phyloP scores from a whole-genome alignment of 176 grass and related monocot genomes.

The Rhynchospora tenuis region DNA sequence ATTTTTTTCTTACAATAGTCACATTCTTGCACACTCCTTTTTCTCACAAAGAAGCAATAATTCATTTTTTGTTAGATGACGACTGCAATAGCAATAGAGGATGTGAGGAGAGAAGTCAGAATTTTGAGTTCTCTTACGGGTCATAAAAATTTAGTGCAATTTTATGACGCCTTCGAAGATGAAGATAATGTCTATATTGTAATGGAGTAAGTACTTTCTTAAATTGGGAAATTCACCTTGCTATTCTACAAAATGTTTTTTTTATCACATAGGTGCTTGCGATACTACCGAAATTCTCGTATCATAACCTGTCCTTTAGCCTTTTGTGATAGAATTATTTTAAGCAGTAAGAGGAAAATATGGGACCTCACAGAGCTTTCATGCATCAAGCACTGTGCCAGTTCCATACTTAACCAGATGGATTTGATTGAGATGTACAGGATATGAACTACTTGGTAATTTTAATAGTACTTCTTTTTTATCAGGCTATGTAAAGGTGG shows the following conservation, averaged over 20 bases:
- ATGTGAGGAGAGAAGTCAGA: conserved; percentile 97
- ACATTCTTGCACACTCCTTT: background rate
- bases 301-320: background rate
- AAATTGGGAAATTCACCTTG: background rate
- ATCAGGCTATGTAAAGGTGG: conserved; percentile 96
- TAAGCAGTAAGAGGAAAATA: background rate
- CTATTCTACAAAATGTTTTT: background rate
- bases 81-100: conserved; percentile 95
- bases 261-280: background rate
- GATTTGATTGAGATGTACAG: background rate
- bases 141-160: conserved; percentile 89
- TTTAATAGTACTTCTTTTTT: conserved; percentile 20
- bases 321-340: background rate
- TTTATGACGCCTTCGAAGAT: conserved; percentile 94
- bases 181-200: conserved; percentile 99
- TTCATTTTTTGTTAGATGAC: conserved; percentile 75
- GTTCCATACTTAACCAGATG: conserved; percentile 12
- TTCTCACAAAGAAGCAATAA: background rate
- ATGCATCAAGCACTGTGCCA: background rate
- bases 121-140: conserved; percentile 95
- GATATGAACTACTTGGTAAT: conserved; percentile 26
- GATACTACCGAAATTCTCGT: background rate
- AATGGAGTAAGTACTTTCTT: conserved; percentile 80
- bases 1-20: background rate
- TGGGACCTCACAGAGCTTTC: background rate